Base-by-base conservation (phyloP, 345 rosid genomes). In the Turritis glabra region DNA sequence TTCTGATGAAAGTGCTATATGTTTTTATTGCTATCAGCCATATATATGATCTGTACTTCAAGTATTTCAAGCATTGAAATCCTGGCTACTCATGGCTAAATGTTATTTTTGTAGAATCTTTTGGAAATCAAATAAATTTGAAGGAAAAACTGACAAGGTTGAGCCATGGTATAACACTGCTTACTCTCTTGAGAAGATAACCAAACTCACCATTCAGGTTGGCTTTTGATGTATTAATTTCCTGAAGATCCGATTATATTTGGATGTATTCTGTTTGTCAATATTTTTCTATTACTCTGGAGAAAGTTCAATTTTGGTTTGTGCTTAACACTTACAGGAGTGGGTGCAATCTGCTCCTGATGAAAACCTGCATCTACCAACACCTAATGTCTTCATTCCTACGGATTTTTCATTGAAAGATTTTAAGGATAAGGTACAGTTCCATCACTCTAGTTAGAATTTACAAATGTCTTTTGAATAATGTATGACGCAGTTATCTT, bases 111-210 rank as follows among this genome's bases (percentile, higher is more conserved):
- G 58, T 81, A 93, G 96, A 76, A 88, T 90, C 75, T 90, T 93
- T 76, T 91, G 98, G 96, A 83, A 81, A 62, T 93, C 98, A 17
- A 81, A 89, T 77, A 84, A 84, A 50, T 93, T 91, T 85, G 96
- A 89, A 82, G 97, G 87, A 38, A 54, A 77, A 43, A 85, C 94
- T 26, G 82, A 85, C 61, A 84, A 73, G 89, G 85, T 78, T 66
- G 97, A 93, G 82, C 97, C 97, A 68, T 93, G 96, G 96, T 93
- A 88, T 76, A 84, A 86, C 75, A 93, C 97, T 40, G 78, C 90
- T 54, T 88, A 88, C 77, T 83, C 86, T 41, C 52, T 88, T 47
- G 92, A 86, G 81, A 84, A 79, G 76, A 75, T 88, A 69, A 77
- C 72, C 2, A 44, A 73, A 67, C 65, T 77, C 44, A 62, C 61